Evolutionary conservation across 441 rosid species (phyloP).

Genomic region (Mallotus japonicus): DNA sequence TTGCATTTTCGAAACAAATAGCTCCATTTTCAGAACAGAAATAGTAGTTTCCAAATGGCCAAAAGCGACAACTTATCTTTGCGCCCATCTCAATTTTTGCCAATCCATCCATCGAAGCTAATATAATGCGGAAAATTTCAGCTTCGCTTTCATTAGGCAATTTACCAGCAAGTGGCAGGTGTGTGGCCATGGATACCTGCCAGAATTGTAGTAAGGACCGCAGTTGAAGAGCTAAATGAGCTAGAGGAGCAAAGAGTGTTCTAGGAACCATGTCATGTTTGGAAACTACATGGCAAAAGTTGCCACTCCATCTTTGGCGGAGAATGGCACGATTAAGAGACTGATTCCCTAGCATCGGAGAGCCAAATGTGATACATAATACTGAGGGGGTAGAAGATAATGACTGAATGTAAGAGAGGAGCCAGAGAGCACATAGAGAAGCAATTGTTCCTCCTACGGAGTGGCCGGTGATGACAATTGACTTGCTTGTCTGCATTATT

Average conservation of each 20-base stretch:
- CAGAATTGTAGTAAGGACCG: constrained; percentile 29
- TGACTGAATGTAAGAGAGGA: constrained; percentile 46
- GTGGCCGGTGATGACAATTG: constrained; percentile 72
- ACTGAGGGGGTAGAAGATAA: constrained; percentile 28
- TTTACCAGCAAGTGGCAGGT: background rate
- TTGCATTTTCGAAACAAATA: constrained; percentile 57
- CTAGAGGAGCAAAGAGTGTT: constrained; percentile 39
- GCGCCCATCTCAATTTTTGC: constrained; percentile 19
- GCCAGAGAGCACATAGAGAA: constrained; percentile 69
- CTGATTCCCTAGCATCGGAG: constrained; percentile 66
- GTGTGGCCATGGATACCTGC: constrained; percentile 22
- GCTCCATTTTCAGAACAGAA: constrained; percentile 70
- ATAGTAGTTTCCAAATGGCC: constrained; percentile 73
- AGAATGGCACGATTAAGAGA: constrained; percentile 52
- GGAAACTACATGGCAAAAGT: constrained; percentile 67
- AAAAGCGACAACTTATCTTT: constrained; percentile 28
- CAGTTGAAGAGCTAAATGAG: constrained; percentile 23
- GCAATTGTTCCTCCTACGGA: constrained; percentile 68
- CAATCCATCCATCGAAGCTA: constrained; percentile 14
- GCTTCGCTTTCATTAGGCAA: constrained; percentile 19
- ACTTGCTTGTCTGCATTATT: constrained; percentile 36
- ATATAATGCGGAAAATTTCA: constrained; percentile 28
- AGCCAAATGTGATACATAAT: constrained; percentile 80
- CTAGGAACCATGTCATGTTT: constrained; percentile 60
- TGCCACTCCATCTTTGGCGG: constrained; percentile 54